Evolutionary conservation across 179 eudicot species (phyloP), one percentile per base, ranked within the genome.

Genomic region (Pouteria campechiana): DNA sequence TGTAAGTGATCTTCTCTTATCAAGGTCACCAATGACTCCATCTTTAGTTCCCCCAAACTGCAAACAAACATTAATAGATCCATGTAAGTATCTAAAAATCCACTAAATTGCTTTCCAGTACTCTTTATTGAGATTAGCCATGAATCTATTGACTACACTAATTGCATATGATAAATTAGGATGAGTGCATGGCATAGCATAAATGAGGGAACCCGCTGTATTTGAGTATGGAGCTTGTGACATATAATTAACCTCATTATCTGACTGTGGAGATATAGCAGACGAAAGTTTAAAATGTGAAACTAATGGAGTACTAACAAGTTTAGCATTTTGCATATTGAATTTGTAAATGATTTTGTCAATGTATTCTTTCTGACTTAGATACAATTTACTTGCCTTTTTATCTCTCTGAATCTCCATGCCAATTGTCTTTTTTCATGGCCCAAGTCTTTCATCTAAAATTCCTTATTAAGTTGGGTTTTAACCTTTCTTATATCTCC

Each of bases 21-120:
- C 50, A 1, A 45, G 20, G 31, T 45, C 50, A 11, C 33, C n/a
- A n/a, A n/a, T n/a, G n/a, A n/a, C 48, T 11, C n/a, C 17, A 27
- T 43, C 6, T 18, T 25, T 34, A n/a, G 7, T 25, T 25, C 28
- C 48, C 2, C 15, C 38, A 51, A 4, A 51, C 0, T 25, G 15
- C 2, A 29, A 17, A 20, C 31, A n/a, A n/a, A 11, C 3, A 38
- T 40, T 28, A 32, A 33, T n/a, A 42, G 25, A 11, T 22, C 48
- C 31, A 15, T 15, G 17, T 17, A 51, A 39, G 12, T 27, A 39
- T 14, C 46, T 9, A 11, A 51, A 11, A 40, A 51, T 51, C 13
- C 46, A 51, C 28, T 50, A 6, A 8, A 7, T 8, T 11, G 17
- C 21, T 19, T 28, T 4, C 46, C 16, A 2, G 19, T n/a, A n/a